Base-by-base conservation (phyloP, 306 rosid species). In the Cicer pinnatifidum region DNA sequence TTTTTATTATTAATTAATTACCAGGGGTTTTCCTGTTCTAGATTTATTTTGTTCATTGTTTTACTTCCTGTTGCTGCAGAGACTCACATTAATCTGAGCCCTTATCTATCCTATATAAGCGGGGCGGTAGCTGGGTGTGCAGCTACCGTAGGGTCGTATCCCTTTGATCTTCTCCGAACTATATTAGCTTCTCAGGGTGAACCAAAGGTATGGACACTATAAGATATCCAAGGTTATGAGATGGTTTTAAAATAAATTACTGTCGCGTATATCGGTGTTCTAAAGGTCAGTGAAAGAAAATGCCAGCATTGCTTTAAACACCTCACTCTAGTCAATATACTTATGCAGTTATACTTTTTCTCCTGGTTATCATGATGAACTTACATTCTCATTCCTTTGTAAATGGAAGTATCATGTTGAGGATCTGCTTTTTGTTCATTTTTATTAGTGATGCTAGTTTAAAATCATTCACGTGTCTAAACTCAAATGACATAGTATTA, bases 121-220 rank as follows among this genome's bases (percentile, higher is more conserved):
- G 99, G 99, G 57, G 95, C 97, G 33, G 28, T 95, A 66, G 99
- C 97, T 15, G 99, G 99, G 19, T 88, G 93, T 76, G 93, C 96
- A 11, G 99, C 99, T 76, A 95, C 97, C 4, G 69, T 95, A 15
- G 99, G 97, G 48, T 88, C 99, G 12, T 95, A 95, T 82, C 99
- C 97, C n/a, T 95, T 95, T 87, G 99, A 95, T 90, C 99, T 95
- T 81, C 86, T 95, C 17, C 89, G 99, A 66, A 95, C 99, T 70
- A 85, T 95, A 81, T 81, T 95, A 82, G 97, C 99, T 80, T 95
- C 97, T 72, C 99, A 95, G 74, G 99, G 99, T 69, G 97, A 95
- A 87, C 99, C 97, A 1, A 95, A 95, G 97, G 99, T 94, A 84
- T 75, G 35, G 1, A 38, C 46, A 67, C 54, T 73, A 38, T 73